Conservation (phyloP, 2,329 filamentous ascomycete species). For the Aspergillus jensenii region DNA sequence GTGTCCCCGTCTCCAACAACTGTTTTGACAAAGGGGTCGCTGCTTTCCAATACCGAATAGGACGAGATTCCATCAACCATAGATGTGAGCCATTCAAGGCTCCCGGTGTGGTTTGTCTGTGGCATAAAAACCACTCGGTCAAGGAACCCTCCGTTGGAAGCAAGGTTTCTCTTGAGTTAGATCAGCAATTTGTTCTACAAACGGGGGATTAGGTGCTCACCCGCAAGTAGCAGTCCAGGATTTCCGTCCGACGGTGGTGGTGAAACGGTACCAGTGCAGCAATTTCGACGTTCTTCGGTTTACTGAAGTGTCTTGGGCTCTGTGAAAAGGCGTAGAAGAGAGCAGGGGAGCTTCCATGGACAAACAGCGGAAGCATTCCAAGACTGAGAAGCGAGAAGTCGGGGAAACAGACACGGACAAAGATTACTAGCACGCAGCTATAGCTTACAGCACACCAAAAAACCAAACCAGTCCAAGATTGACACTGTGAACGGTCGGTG, state of each 20-base stretch:
- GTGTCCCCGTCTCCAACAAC: constrained; percentile 19
- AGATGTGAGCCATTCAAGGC: constrained; percentile 38
- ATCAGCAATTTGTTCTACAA: neutral
- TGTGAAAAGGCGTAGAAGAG: constrained; percentile 34
- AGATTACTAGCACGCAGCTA: constrained; percentile 19
- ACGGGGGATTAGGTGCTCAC: constrained; percentile 16
- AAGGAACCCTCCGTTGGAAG: constrained; percentile 40
- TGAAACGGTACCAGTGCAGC: constrained; percentile 43
- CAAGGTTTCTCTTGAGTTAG: constrained; percentile 36
- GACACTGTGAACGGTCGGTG: constrained; percentile 15
- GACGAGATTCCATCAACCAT: constrained; percentile 28
- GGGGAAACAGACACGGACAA: constrained; percentile 20
- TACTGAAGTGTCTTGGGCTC: constrained; percentile 26
- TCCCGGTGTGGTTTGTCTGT: constrained; percentile 34
- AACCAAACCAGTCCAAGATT: constrained; percentile 20
- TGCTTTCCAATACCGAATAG: constrained; percentile 26
- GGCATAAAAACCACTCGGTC: constrained; percentile 47
- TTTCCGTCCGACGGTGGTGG: constrained; percentile 31
- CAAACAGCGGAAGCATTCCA: constrained; percentile 20
- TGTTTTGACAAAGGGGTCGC: constrained; percentile 16
- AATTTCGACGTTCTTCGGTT: constrained; percentile 37
- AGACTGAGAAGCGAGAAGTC: constrained; percentile 21
- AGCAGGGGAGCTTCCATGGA: constrained; percentile 18
- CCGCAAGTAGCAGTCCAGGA: constrained; percentile 45
- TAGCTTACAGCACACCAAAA: constrained; percentile 26